Conservation (phyloP, 768 basidiomycete genomes). For the Calocybe cyanea region DNA sequence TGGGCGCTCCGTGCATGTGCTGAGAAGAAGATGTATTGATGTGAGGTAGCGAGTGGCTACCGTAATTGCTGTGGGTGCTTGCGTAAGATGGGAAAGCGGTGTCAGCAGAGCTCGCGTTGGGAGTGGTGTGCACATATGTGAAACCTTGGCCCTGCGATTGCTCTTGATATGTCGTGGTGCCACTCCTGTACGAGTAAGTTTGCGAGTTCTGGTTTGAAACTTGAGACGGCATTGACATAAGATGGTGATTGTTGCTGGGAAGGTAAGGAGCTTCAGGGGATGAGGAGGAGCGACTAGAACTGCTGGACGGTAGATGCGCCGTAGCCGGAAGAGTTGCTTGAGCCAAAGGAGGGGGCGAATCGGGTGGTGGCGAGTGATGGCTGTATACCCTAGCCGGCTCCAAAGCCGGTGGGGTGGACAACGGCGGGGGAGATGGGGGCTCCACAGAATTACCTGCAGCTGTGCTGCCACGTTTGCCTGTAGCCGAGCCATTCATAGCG, state of each 20-base stretch:
- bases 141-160: slow-evolving; percentile 33
- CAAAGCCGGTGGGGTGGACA: slow-evolving; percentile 40
- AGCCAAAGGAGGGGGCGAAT: slow-evolving; percentile 52
- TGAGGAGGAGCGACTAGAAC: slow-evolving; percentile 40
- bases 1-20: slow-evolving; percentile 16
- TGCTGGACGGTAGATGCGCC: slow-evolving; percentile 29
- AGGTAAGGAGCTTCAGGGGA: slow-evolving; percentile 43
- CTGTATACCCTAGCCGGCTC: slow-evolving; percentile 38
- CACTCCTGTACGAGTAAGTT: slow-evolving; percentile 34
- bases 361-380: slow-evolving; percentile 41
- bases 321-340: slow-evolving; percentile 47
- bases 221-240: slow-evolving; percentile 23
- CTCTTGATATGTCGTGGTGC: slow-evolving; percentile 43
- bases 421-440: slow-evolving; percentile 26
- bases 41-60: slow-evolving; percentile 18
- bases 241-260: slow-evolving; percentile 22
- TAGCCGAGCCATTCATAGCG: slow-evolving; percentile 23
- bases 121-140: slow-evolving; percentile 35
- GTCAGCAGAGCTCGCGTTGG: slow-evolving; percentile 18
- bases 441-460: slow-evolving; percentile 23
- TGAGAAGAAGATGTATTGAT: slow-evolving; percentile 19
- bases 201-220: slow-evolving; percentile 16
- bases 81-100: slow-evolving; percentile 32
- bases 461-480: slow-evolving; percentile 26
- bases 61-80: slow-evolving; percentile 24